These are phyloP conservation scores for Iodosphaeria phyllophila DNA, from an alignment of 2,329 filamentous ascomycete species.

Conservation along the genomic window DNA sequence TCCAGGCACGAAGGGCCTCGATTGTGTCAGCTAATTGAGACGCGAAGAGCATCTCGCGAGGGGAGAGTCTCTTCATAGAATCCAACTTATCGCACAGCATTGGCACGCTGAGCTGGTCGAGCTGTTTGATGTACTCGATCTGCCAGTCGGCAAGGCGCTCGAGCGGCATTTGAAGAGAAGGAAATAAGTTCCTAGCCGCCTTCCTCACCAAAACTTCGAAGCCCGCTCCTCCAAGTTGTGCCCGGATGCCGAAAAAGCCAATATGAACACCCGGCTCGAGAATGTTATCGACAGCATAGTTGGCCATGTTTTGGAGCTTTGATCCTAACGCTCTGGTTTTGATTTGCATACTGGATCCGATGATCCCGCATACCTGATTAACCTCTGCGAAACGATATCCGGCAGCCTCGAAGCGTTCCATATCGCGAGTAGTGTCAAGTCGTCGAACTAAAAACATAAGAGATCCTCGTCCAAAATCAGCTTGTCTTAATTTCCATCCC, in stretches of 20 bases:
- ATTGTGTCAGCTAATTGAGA: conserved; percentile 21
- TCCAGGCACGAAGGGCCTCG: conserved; percentile 15
- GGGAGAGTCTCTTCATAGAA: conserved; percentile 16
- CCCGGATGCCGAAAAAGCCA: conserved; percentile 37
- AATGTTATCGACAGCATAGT: conserved; percentile 29
- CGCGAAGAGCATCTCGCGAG: conserved; percentile 24
- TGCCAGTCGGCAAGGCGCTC: conserved; percentile 35
- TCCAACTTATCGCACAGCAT: conserved; percentile 19
- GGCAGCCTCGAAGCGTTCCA: conserved; percentile 43
- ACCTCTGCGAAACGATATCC: conserved; percentile 65
- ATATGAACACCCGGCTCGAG: conserved; percentile 34
- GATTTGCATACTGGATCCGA: conserved; percentile 60
- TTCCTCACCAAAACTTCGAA: conserved; percentile 46
- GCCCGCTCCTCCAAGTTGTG: conserved; percentile 28
- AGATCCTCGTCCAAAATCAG: conserved; percentile 48
- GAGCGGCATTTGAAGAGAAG: conserved; percentile 34
- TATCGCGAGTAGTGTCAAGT: conserved; percentile 36
- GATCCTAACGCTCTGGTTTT: conserved; percentile 38
- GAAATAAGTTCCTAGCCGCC: conserved; percentile 37
- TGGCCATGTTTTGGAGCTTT: conserved; percentile 45
- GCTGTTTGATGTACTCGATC: conserved; percentile 28
- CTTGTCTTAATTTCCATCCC: conserved; percentile 8
- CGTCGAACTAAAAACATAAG: conserved; percentile 62
- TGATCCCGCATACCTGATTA: conserved; percentile 46
- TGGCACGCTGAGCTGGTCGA: conserved; percentile 25